These are phyloP conservation scores for Phyllachora maydis DNA, from an alignment of 2,329 filamentous ascomycete species.

Conservation along the genomic window DNA sequence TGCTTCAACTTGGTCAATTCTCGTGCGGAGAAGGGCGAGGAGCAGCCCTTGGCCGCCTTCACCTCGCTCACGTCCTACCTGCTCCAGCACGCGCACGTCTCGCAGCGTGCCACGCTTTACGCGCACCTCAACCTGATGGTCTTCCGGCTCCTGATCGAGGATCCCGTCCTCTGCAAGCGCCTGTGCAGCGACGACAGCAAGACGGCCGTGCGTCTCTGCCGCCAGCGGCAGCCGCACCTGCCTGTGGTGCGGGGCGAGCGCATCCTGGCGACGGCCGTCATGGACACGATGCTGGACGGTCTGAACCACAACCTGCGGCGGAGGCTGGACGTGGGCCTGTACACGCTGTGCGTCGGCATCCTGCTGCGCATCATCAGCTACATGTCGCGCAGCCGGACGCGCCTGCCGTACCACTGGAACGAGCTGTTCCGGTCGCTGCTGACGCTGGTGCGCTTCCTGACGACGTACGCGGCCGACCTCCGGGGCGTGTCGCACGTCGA, in stretches of 20 bases:
- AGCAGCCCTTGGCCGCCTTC: slow-evolving; percentile 62
- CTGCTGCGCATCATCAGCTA: slow-evolving; percentile 68
- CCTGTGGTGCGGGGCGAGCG: slow-evolving; percentile 55
- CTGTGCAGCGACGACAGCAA: slow-evolving; percentile 67
- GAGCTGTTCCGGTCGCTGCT: slow-evolving; percentile 84
- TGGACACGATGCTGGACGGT: slow-evolving; percentile 78
- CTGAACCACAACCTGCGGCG: slow-evolving; percentile 86
- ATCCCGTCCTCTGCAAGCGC: slow-evolving; percentile 60
- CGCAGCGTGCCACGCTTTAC: slow-evolving; percentile 58
- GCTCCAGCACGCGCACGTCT: slow-evolving; percentile 80
- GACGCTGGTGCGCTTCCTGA: slow-evolving; percentile 74
- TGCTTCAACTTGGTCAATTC: slow-evolving; percentile 62
- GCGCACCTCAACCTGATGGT: slow-evolving; percentile 71
- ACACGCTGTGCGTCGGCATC: slow-evolving; percentile 63
- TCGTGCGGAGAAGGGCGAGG: slow-evolving; percentile 38
- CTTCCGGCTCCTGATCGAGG: slow-evolving; percentile 71
- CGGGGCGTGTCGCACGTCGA: slow-evolving; percentile 47
- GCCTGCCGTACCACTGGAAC: slow-evolving; percentile 81
- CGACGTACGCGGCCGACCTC: slow-evolving; percentile 66
- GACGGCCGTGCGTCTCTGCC: slow-evolving; percentile 58
- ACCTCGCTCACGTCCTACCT: slow-evolving; percentile 84
- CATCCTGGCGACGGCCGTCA: slow-evolving; percentile 50
- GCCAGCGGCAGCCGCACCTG: slow-evolving; percentile 72
- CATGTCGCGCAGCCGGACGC: slow-evolving; percentile 61
- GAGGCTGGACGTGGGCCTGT: slow-evolving; percentile 67